Base-by-base conservation (phyloP, 371 early-diverging fungal species). In the Mortierella sp. region DNA sequence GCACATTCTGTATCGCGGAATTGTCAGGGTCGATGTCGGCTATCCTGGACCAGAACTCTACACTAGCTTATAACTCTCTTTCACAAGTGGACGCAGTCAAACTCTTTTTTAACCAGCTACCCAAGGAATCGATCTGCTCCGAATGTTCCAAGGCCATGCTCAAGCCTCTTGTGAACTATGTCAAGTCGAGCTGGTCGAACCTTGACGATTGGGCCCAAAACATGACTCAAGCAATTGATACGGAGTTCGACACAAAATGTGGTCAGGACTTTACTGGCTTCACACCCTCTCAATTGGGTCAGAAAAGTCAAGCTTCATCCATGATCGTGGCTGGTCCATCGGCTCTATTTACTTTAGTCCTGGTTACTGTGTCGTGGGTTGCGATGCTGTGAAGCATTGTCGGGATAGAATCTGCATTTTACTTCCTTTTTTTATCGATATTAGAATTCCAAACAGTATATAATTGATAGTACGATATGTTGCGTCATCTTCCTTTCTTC, bases 111-210 rank as follows among this genome's bases (percentile, higher is more conserved):
- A 46, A 58, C 19, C 37, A 21, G 6, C 65, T 77, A 62, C 79
- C 79, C 11, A 47, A 29, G 26, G 66, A 66, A 12, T 3, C 72
- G n/a, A 47, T 77, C 25, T 77, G 79, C 69, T 72, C 79, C 4
- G 23, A 60, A 7, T 77, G 79, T 59, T 72, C 60, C 66, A 72
- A 77, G 69, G 72, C 79, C 15, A 77, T 77, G 29, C 64, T 77
- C 70, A 77, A 68, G 19, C 79, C 79, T 1, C 53, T 77, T 25
- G 30, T 37, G 46, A 68, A 68, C 52, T 77, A 62, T 37, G 43
- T 77, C 16, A n/a, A 64, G 1, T 26, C 44, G 45, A 77, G 72
- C 66, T 3, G 47, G 57, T 46, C 29, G 0, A 52, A 62, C 0
- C 30, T 77, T 45, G 51, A 46, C 15, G 25, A 58, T 0, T 6